Conservation (phyloP, 352 stramenopile species). For the Globisporangium mamillatum region DNA sequence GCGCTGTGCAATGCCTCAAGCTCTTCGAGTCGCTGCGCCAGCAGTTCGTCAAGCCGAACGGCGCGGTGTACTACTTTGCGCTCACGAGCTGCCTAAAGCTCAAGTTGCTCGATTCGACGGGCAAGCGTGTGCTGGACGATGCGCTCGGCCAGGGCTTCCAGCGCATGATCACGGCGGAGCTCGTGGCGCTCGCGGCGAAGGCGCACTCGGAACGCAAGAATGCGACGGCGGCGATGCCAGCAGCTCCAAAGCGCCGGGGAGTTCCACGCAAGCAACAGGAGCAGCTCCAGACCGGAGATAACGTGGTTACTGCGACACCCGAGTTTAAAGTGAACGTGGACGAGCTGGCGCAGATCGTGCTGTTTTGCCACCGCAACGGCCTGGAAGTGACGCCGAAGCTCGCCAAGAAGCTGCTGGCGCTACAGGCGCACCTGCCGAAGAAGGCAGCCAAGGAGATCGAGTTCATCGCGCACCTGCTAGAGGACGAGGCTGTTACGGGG, state of each 20-base stretch:
- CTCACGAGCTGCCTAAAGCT: conserved; percentile 60
- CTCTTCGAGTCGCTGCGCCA: conserved; percentile 74
- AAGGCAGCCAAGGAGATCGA: conserved; percentile 44
- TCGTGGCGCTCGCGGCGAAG: conserved; percentile 27
- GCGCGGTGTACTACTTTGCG: conserved; percentile 67
- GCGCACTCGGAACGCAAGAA: conserved; percentile 23
- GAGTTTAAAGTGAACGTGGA: conserved; percentile 30
- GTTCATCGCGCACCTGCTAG: conserved; percentile 33
- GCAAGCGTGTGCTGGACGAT: conserved; percentile 50
- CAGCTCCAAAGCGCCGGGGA: conserved; percentile 22
- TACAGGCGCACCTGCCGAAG: conserved; percentile 36
- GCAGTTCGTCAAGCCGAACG: conserved; percentile 75
- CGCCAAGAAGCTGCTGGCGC: conserved; percentile 35
- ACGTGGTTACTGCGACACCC: neutral
- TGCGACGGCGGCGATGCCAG: conserved; percentile 2
- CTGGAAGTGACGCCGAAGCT: conserved; percentile 38
- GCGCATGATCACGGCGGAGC: conserved; percentile 19
- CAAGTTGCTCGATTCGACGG: conserved; percentile 43
- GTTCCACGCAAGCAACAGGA: conserved; percentile 14
- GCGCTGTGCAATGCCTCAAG: conserved; percentile 49
- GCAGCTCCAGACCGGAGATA: neutral
- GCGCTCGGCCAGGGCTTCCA: conserved; percentile 52
- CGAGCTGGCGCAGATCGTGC: conserved; percentile 46
- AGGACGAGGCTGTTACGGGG: conserved; percentile 7
- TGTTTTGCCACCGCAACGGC: conserved; percentile 60